These are phyloP conservation scores for Eucalyptus cladocalyx DNA, from an alignment of 345 rosid species.

Conservation along the genomic window DNA sequence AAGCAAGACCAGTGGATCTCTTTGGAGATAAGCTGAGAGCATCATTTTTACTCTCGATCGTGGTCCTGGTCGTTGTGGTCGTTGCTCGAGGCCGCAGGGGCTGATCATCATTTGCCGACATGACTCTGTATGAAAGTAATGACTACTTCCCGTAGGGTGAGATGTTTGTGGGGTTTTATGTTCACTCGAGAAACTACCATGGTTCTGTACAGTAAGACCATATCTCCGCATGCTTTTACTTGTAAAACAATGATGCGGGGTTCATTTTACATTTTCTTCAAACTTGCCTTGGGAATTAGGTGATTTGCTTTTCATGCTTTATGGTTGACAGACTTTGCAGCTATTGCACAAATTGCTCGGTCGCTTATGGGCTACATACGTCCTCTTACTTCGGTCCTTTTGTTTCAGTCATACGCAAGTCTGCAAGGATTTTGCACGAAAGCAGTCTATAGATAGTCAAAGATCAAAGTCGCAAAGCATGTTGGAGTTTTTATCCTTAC, in stretches of 20 bases:
- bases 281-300: neutral
- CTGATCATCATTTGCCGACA: constrained; percentile 43
- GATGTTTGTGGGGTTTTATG: neutral
- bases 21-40: constrained; percentile 14
- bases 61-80: constrained; percentile 28
- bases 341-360: neutral
- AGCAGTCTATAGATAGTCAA: neutral
- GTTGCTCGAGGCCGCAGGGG: constrained; percentile 5
- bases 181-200: neutral
- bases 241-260: neutral
- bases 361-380: neutral
- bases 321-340: neutral
- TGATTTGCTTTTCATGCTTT: neutral
- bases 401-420: neutral
- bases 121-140: neutral
- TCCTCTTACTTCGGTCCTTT: neutral
- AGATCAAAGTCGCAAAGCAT: neutral
- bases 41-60: constrained; percentile 24
- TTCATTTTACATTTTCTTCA: neutral
- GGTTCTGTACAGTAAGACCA: neutral
- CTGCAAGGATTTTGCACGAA: neutral
- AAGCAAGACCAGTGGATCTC: neutral
- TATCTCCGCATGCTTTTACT: neutral
- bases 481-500: neutral
- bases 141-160: neutral